These are phyloP conservation scores for Cenchrus americanus DNA, from an alignment of 176 grass and related monocot species.

Conservation along the genomic window DNA sequence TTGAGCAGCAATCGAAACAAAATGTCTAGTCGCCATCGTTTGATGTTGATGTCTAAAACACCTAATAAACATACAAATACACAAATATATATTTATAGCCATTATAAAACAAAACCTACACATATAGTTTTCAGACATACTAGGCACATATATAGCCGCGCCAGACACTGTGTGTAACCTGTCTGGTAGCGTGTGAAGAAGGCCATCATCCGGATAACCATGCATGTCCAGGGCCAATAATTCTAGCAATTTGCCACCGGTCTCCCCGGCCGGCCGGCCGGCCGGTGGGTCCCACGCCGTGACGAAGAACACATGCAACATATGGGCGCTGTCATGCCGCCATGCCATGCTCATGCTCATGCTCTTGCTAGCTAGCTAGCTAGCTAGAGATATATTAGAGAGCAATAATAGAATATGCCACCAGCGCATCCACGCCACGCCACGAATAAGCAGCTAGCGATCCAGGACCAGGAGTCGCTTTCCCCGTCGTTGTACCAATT, in stretches of 20 bases:
- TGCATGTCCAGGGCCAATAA: neutral
- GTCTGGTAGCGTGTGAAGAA: neutral
- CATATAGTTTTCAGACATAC: too few species aligned
- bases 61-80: too few species aligned
- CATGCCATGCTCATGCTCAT: neutral
- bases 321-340: neutral
- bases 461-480: constrained; percentile 11
- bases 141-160: too few species aligned
- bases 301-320: constrained; percentile 31
- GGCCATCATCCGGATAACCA: neutral
- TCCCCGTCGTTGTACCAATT: neutral
- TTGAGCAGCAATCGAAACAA: neutral
- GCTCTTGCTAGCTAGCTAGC: too few species aligned
- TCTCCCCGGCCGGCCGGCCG: neutral
- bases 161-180: neutral
- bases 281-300: too few species aligned
- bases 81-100: too few species aligned
- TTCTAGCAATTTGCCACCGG: neutral
- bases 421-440: neutral
- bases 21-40: neutral
- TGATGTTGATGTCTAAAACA: neutral
- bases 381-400: too few species aligned
- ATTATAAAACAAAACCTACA: neutral
- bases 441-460: neutral
- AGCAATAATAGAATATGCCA: constrained; percentile 6